A percentile compares a stretch with the other conserved stretches of the same genome.
phyloP scores from a whole-genome alignment of 768 basidiomycete species.

The Xanthoconium stramineum region DNA sequence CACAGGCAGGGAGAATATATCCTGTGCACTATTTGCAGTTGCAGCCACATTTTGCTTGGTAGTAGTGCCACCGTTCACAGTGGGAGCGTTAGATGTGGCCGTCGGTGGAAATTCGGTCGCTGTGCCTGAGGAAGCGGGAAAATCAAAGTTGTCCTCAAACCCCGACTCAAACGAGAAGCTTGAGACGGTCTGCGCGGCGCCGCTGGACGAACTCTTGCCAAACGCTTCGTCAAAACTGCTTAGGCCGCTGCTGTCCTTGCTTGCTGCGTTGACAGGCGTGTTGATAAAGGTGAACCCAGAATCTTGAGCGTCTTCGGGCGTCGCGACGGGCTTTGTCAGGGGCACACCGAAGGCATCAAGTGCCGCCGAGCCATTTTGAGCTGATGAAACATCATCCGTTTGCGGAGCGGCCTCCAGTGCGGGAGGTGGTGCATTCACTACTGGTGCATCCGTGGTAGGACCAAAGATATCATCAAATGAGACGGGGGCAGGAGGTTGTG shows the following conservation, averaged over 20 bases:
- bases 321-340: constrained; percentile 15
- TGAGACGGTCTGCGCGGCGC: constrained; percentile 31
- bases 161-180: constrained; percentile 63
- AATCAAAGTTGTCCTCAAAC: constrained; percentile 69
- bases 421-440: constrained; percentile 17
- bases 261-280: constrained; percentile 9
- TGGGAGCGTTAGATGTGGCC: constrained; percentile 17
- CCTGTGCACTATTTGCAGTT: constrained; percentile 9
- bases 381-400: constrained; percentile 14
- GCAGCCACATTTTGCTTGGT: constrained; percentile 3
- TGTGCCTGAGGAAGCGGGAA: constrained; percentile 38
- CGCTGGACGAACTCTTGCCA: constrained; percentile 46
- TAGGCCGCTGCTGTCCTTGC: constrained; percentile 28
- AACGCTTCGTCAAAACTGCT: constrained; percentile 77
- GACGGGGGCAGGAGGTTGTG: constrained; percentile 4
- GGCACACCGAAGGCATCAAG: constrained; percentile 42
- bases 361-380: constrained; percentile 16
- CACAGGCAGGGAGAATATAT: constrained; percentile 13
- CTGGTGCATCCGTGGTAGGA: constrained; percentile 18
- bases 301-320: constrained; percentile 21
- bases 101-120: constrained; percentile 28
- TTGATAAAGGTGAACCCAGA: constrained; percentile 20
- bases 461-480: constrained; percentile 64
- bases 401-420: constrained; percentile 14
- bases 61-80: constrained; percentile 27